These are phyloP conservation scores for Stephania japonica DNA, from an alignment of 164 flowering plant genomes.

Conservation along the genomic window DNA sequence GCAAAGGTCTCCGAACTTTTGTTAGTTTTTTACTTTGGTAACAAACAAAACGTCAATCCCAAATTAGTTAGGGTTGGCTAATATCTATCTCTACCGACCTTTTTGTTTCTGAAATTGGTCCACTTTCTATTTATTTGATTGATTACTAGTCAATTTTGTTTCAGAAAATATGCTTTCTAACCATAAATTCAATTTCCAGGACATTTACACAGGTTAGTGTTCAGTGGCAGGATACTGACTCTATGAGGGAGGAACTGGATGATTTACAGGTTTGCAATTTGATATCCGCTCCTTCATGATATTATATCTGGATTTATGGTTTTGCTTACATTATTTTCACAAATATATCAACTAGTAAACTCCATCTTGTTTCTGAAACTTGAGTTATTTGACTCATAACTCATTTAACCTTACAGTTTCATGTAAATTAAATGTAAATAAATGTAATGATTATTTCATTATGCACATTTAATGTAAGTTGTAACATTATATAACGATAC, in stretches of 20 bases:
- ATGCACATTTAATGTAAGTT: too few species aligned
- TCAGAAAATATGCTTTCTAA: background rate
- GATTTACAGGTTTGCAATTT: conserved; percentile 72
- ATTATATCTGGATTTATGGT: background rate
- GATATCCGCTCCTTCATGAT: background rate
- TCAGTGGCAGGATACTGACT: conserved; percentile 96
- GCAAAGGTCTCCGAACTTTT: too few species aligned
- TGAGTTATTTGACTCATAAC: background rate
- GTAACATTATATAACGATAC: too few species aligned
- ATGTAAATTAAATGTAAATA: too few species aligned
- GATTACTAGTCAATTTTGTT: background rate
- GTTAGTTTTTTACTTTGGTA: background rate
- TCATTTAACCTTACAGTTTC: too few species aligned
- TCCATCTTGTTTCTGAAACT: background rate
- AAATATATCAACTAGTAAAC: background rate
- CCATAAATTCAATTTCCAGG: conserved; percentile 33
- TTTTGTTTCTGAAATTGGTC: too few species aligned
- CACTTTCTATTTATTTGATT: too few species aligned
- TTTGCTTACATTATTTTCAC: background rate
- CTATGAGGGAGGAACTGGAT: conserved; percentile 95
- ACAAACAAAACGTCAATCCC: too few species aligned
- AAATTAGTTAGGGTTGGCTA: background rate
- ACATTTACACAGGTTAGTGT: conserved; percentile 97
- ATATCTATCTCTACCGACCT: too few species aligned
- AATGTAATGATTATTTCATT: too few species aligned